These are phyloP conservation scores for Alternaria tenuissima DNA, from an alignment of 2,329 filamentous ascomycete genomes.

Conservation along the genomic window DNA sequence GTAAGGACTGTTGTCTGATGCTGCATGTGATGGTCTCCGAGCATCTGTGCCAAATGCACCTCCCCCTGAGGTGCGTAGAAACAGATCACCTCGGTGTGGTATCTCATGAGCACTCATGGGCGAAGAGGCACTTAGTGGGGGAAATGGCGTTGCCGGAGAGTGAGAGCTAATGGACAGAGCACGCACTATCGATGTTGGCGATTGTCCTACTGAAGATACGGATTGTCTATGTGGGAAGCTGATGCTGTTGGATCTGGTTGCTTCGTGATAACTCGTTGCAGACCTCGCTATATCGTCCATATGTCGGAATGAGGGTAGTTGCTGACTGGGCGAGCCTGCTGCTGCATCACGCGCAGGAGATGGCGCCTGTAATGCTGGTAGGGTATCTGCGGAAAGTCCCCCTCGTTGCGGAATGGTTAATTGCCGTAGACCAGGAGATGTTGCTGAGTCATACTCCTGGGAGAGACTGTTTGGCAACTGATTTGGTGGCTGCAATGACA, in stretches of 20 bases:
- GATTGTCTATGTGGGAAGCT: slow-evolving; percentile 46
- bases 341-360: slow-evolving; percentile 41
- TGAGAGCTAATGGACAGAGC: slow-evolving; percentile 45
- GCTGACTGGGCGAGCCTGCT: slow-evolving; percentile 40
- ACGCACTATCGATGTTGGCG: slow-evolving; percentile 44
- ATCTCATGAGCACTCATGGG: slow-evolving; percentile 43
- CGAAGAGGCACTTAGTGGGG: slow-evolving; percentile 42
- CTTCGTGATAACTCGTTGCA: slow-evolving; percentile 42
- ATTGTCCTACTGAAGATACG: slow-evolving; percentile 47
- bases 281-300: slow-evolving; percentile 47
- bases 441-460: slow-evolving; percentile 34
- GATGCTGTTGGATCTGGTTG: slow-evolving; percentile 35
- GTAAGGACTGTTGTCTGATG: slow-evolving; percentile 44
- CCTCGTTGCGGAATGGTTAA: slow-evolving; percentile 45
- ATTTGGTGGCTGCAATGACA: slow-evolving; percentile 18
- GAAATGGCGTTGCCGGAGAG: slow-evolving; percentile 44
- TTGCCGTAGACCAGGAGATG: slow-evolving; percentile 41
- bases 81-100: slow-evolving; percentile 40
- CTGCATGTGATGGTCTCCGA: slow-evolving; percentile 48
- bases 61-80: slow-evolving; percentile 41
- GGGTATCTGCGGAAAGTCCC: slow-evolving; percentile 38
- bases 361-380: slow-evolving; percentile 47
- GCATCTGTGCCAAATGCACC: slow-evolving; percentile 38
- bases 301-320: slow-evolving; percentile 46
- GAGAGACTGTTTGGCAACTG: slow-evolving; percentile 33